Evolutionary conservation across 139 green algal species (phyloP).

Genomic region (Medakamo hakoo): DNA sequence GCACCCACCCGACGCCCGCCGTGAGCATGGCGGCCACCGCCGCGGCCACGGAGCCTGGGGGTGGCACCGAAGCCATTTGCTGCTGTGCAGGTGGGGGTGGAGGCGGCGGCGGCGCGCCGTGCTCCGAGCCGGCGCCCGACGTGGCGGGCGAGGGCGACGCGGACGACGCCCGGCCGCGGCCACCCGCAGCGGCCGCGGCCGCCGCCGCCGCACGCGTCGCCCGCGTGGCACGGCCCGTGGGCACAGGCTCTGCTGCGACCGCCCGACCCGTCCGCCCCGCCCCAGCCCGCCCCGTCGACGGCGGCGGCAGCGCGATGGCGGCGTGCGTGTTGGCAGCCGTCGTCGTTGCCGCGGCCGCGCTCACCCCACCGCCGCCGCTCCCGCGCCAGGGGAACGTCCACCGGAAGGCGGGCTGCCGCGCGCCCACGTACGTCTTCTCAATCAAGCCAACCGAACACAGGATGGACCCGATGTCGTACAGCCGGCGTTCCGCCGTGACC

Average conservation of each 20-base stretch:
- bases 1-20: no score
- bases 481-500: slow-evolving; percentile 37
- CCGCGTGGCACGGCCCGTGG: no score
- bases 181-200: no score
- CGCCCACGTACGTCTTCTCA: slow-evolving; percentile 13
- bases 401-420: background rate
- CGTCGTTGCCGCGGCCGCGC: background rate
- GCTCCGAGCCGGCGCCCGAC: no score
- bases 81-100: no score
- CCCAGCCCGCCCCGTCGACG: background rate
- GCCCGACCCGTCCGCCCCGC: background rate
- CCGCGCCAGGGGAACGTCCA: background rate
- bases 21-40: no score
- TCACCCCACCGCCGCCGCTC: background rate
- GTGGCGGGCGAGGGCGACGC: no score
- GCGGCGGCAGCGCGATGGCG: background rate
- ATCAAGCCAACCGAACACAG: slow-evolving; percentile 28
- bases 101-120: no score
- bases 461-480: slow-evolving; percentile 44
- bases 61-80: no score
- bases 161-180: no score
- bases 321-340: background rate
- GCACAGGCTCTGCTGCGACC: background rate
- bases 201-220: no score
- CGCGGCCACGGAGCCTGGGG: no score